phyloP scores from a whole-genome alignment of 306 rosid species.

The Prunus armeniaca region DNA sequence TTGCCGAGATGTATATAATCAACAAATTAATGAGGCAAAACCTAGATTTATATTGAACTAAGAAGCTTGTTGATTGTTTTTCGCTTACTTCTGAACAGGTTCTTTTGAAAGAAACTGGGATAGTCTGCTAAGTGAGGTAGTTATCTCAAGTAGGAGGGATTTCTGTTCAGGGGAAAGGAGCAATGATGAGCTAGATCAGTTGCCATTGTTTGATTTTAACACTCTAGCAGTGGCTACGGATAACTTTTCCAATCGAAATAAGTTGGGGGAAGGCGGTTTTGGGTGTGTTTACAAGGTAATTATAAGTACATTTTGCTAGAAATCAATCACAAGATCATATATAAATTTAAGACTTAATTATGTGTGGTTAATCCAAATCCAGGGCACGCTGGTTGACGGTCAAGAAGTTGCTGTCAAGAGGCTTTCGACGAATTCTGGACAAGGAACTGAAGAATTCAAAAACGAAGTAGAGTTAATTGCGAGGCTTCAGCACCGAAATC shows the following conservation, averaged over 20 bases:
- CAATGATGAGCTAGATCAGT: conserved; percentile 38
- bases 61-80: background rate
- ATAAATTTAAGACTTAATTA: background rate
- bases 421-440: conserved; percentile 3
- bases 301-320: background rate
- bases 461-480: conserved; percentile 51
- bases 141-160: background rate
- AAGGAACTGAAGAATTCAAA: conserved; percentile 42
- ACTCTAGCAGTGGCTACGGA: conserved; percentile 45
- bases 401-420: conserved; percentile 6
- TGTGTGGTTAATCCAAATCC: background rate
- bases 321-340: background rate
- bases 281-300: conserved; percentile 52
- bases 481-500: conserved; percentile 61
- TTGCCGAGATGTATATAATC: background rate
- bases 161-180: conserved; percentile 35
- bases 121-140: conserved; percentile 20
- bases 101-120: conserved; percentile 38
- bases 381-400: background rate
- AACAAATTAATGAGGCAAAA: background rate
- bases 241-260: conserved; percentile 26
- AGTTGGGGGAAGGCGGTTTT: conserved; percentile 73
- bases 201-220: conserved; percentile 53
- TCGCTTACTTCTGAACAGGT: conserved; percentile 34
- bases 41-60: background rate